Evolutionary conservation across 345 rosid genomes (phyloP), one percentile per base, ranked within the genome.

Genomic region (Bruguiera sexangula): DNA sequence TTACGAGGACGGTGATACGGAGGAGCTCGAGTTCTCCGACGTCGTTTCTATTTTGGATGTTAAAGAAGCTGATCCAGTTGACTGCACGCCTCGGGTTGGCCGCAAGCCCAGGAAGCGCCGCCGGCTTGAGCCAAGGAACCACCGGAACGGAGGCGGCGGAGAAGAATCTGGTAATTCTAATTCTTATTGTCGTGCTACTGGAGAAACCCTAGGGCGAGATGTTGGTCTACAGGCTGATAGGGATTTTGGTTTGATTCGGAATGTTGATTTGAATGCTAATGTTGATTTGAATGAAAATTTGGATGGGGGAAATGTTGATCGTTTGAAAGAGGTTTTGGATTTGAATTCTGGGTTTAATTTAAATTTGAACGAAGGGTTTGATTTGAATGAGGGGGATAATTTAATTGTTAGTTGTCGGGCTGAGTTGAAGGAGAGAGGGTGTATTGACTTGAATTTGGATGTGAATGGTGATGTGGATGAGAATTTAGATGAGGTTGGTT

Each of bases 401-500:
- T 64, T 63, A 4, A 73, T 57, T 68, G 72, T 65, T 24, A 67
- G 19, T 27, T 72, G 68, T 43, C 3, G 81, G 69, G 72, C 76
- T 19, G 73, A 65, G 65, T 81, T 69, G 81, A 78, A 46, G 50
- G 60, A 72, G 74, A 82, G 81, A 53, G 84, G 70, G 27, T 74
- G 69, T 73, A 87, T 91, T 59, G 99, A 91, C 88, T 76, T 95
- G 66, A 95, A 91, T 79, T 55, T 91, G 85, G 97, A 89, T 66
- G 89, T 74, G 3, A 80, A 67, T 76, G 87, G 86, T 60, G 84
- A 82, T 64, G 60, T 71, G 74, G 90, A 84, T 37, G 87, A 78
- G 69, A 67, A 34, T 72, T 62, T 74, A 74, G 69, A 56, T 71
- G 69, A 62, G 55, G 34, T 20, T 65, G 63, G 21, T 61, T 36